A percentile compares a stretch with the other conserved stretches of the same genome.
These are phyloP conservation scores for Prunus yedoensis DNA, from an alignment of 331 rosid genomes.

Conservation along the genomic window DNA sequence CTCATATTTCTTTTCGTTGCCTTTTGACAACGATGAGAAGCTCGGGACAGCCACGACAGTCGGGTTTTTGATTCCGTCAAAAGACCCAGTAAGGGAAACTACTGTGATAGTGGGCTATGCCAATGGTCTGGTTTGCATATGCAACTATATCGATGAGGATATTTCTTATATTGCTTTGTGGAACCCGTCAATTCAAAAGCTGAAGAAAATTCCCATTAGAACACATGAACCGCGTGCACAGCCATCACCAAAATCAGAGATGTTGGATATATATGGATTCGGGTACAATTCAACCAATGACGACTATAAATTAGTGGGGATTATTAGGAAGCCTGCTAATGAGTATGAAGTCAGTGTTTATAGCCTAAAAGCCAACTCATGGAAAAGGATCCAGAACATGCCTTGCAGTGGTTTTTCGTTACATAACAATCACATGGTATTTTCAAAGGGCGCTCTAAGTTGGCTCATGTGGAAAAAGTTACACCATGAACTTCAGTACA, in stretches of 20 bases:
- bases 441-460: background rate
- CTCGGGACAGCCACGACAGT: background rate
- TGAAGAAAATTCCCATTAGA: constrained; percentile 1
- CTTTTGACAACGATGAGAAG: background rate
- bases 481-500: fast-evolving
- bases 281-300: constrained; percentile 1
- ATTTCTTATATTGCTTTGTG: background rate
- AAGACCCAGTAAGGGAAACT: background rate
- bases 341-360: background rate
- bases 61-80: too few relatives aligned
- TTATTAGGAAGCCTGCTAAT: background rate
- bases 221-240: background rate
- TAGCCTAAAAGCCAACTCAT: background rate
- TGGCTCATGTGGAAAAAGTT: background rate
- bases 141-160: fast-evolving
- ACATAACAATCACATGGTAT: background rate
- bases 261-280: background rate
- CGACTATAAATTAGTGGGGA: background rate
- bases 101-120: background rate
- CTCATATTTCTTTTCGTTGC: background rate
- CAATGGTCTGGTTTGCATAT: background rate
- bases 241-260: background rate
- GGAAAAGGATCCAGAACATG: background rate
- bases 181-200: constrained; percentile 7
- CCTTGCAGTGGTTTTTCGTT: background rate